Evolutionary conservation across 345 rosid genomes (phyloP).

Genomic region (Sonneratia caseolaris): DNA sequence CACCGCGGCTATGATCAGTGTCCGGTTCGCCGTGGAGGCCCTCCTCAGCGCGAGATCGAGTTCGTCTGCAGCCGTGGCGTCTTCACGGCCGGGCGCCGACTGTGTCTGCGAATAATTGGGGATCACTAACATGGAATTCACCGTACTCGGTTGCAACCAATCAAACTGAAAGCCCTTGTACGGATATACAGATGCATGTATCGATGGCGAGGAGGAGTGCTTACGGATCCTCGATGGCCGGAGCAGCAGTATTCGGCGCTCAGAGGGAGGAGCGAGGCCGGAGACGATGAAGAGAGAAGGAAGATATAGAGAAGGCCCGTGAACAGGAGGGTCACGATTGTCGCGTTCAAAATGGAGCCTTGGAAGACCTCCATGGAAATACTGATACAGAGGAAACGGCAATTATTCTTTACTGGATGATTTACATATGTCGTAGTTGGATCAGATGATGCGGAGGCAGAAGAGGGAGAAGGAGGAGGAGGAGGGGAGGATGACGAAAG

Average conservation of each 20-base stretch:
- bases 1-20: conserved; percentile 52
- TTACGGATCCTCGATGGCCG: background rate
- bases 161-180: too few relatives aligned
- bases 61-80: conserved; percentile 21
- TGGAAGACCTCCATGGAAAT: too few relatives aligned
- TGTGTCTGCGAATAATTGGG: background rate
- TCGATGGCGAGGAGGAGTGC: background rate
- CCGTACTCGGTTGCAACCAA: too few relatives aligned
- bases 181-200: too few relatives aligned
- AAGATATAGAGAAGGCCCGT: conserved; percentile 28
- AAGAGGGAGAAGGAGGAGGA: too few relatives aligned
- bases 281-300: background rate
- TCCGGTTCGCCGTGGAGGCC: conserved; percentile 48
- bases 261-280: background rate
- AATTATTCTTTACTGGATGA: too few relatives aligned
- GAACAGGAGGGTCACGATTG: conserved; percentile 22
- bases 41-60: conserved; percentile 33
- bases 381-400: too few relatives aligned
- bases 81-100: too few relatives aligned
- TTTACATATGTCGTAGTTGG: too few relatives aligned
- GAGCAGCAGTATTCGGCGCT: background rate
- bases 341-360: background rate
- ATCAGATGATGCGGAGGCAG: too few relatives aligned
- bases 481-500: too few relatives aligned
- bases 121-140: background rate